Base-by-base conservation (phyloP, 176 grass and related monocot genomes). In the Aegilops tauschii region DNA sequence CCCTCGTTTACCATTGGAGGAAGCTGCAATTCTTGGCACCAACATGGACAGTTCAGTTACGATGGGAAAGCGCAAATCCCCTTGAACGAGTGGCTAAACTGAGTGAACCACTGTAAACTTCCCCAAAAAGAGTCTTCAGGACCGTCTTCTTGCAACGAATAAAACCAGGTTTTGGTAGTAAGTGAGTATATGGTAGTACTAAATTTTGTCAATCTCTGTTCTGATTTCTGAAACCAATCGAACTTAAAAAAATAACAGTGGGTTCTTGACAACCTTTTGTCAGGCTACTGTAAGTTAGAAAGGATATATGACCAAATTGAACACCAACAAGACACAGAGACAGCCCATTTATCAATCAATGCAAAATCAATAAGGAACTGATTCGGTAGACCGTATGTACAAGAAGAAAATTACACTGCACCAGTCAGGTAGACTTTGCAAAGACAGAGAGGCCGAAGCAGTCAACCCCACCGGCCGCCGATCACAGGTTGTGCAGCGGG, bases 401-500 rank as follows among this genome's bases (percentile, higher is more conserved):
- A 80, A 29, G 29, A 39, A 20, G 16, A 34, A 35, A 80, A 56
- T 8, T 25, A 65, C 9, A 65, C 1, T 9, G 30, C 31, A 11
- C 65, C 35, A 66, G 16, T 54, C 2, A 0, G 16, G 50, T 54
- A 6, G 50, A 54, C 50, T 54, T 18, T 54, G 16, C 56, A 59
- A 21, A 59, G 56, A 21, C 56, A 59, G 56, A 59, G 56, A 21
- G 56, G 20, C 9, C 20, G 56, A 59, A 58, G 16, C 54, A 18
- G 18, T 58, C 54, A 8, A 9, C 6, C 7, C 54, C 56, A 59
- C 18, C 56, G 17, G 4, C 1, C 1, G 6, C 2, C 5, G 52
- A 10, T 86, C 84, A 93, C 50, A 93, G 84, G 59, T 94, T 94
- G 89, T 94, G 92, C 65, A 94, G 87, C n/a, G 92, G 92, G 62